A percentile compares a stretch with the other conserved stretches of the same genome.
Conservation (phyloP, 306 rosid species). For the Vigna angularis region DNA sequence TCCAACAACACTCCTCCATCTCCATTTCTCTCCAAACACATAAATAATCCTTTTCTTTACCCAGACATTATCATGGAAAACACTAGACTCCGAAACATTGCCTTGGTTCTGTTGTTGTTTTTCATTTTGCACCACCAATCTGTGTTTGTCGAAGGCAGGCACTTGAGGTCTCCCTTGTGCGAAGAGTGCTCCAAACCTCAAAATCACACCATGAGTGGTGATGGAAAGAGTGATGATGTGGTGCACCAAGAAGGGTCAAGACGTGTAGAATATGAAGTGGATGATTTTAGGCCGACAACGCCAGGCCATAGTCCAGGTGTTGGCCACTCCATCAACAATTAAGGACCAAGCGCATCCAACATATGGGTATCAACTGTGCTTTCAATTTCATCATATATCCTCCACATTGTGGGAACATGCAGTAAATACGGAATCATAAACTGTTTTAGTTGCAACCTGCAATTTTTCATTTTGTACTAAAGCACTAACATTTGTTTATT, state of each 20-base stretch:
- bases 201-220: background rate
- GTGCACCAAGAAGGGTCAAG: constrained; percentile 34
- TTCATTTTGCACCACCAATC: constrained; percentile 48
- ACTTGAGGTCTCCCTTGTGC: constrained; percentile 39
- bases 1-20: background rate
- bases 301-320: constrained; percentile 56
- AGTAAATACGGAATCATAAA: no score
- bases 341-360: background rate
- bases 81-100: constrained; percentile 21
- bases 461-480: background rate
- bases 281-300: constrained; percentile 49
- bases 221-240: background rate
- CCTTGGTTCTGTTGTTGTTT: constrained; percentile 45
- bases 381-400: no score
- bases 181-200: constrained; percentile 28
- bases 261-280: constrained; percentile 44
- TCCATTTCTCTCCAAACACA: background rate
- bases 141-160: constrained; percentile 55
- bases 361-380: no score
- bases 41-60: no score
- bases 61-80: constrained; percentile 41
- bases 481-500: constrained; percentile 8
- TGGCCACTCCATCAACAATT: constrained; percentile 52
- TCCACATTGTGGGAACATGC: no score
- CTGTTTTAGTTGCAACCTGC: no score